Evolutionary conservation across 805 yeast genomes (phyloP).

Genomic region (Cyberlindnera maritima): DNA sequence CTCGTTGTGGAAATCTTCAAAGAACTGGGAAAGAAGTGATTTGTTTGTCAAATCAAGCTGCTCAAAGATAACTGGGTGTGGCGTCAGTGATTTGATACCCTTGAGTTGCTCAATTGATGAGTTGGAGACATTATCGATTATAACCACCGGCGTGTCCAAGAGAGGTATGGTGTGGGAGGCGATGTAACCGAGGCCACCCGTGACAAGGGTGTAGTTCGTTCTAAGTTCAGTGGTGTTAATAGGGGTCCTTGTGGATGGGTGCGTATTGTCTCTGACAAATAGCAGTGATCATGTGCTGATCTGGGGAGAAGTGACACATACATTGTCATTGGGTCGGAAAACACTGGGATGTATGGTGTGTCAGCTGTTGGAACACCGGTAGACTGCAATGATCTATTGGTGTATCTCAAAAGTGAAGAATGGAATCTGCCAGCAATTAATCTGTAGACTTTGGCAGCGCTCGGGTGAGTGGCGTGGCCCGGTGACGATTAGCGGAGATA

Average conservation of each 20-base stretch:
- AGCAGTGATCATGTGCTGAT: too few relatives aligned
- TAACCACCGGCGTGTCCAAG: conserved; percentile 61
- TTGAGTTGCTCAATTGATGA: conserved; percentile 60
- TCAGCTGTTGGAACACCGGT: too few relatives aligned
- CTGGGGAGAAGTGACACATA: not conserved
- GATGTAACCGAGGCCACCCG: conserved; percentile 87
- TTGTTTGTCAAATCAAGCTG: conserved; percentile 10
- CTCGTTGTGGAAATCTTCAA: conserved; percentile 8
- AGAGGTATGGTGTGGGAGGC: conserved; percentile 77
- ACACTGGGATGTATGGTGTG: too few relatives aligned
- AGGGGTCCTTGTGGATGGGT: too few relatives aligned
- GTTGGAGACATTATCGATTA: conserved; percentile 67
- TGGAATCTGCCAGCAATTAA: too few relatives aligned
- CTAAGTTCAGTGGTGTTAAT: not conserved
- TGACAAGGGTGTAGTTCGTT: conserved; percentile 38
- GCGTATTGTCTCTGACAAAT: too few relatives aligned
- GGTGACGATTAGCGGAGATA: too few relatives aligned
- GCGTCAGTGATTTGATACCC: conserved; percentile 42
- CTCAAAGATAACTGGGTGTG: conserved; percentile 47
- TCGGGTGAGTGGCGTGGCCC: too few relatives aligned
- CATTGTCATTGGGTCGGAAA: not conserved
- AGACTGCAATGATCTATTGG: too few relatives aligned
- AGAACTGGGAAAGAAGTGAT: conserved; percentile 4
- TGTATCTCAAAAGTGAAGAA: too few relatives aligned
- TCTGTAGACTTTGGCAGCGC: too few relatives aligned